Evolutionary conservation across 2,329 filamentous ascomycete genomes (phyloP), one percentile per base, ranked within the genome.

Genomic region (Aspergillus candidus): DNA sequence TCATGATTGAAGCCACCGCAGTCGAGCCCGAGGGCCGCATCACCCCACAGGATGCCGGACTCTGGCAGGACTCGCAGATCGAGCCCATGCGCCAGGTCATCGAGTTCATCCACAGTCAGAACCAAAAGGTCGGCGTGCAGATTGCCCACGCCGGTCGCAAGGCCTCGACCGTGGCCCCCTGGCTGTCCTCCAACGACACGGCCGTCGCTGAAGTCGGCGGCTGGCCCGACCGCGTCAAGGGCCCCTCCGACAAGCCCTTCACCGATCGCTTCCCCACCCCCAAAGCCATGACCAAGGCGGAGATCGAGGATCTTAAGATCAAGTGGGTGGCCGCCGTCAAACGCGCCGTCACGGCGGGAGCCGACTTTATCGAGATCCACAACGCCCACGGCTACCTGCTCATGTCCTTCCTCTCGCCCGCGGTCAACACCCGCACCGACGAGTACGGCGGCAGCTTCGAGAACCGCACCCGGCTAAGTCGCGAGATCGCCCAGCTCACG

Each of bases 51-150:
- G 57, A 61, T 38, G 40, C 56, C 11, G 62, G 90, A 1, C 69
- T 96, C 6, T 96, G 89, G 90, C 75, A 84, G 50, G 90, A 95
- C 63, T 80, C 77, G 30, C 90, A 96, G 64, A 83, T 90, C 48
- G 82, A 77, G 50, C 82, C 83, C 0, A 69, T 94, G 46, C 54
- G 56, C 13, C 77, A 78, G 47, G 77, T 91, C 36, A 79, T 83
- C 31, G 86, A 94, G 49, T 94, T 89, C 50, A 79, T 84, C 2
- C 88, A 94, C 70, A 80, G 78, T 18, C 89, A 94, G 66, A 77
- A 76, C 60, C 82, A 88, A 58, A 80, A 85, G 51, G 80, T 87
- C 41, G 88, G 79, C 40, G 83, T 94, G 49, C 89, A 95, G 70
- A 74, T 94, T 4, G 86, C 72, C 1, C 89, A 95, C 58, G 88